Evolutionary conservation across 2,329 filamentous ascomycete genomes (phyloP), one percentile per base, ranked within the genome.

Genomic region (Eutypa lata): DNA sequence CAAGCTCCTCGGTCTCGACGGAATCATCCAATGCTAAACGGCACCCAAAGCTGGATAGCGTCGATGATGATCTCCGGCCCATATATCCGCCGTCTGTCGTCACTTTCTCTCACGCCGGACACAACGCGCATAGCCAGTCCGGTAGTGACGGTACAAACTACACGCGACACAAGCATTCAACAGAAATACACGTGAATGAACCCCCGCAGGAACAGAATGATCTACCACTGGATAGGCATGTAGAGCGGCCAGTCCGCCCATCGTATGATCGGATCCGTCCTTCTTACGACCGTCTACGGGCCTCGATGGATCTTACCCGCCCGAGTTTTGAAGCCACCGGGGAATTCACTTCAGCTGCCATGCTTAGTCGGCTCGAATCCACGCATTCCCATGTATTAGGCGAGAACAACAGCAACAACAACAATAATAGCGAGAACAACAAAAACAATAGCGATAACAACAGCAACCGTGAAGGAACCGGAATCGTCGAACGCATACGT

Each of bases 111-210:
- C 54, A 65, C 21, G 59, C 61, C 2, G 93, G 89, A 31, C 88
- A 94, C 68, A 93, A 85, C 58, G 77, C 91, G 59, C 87, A 87
- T 48, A 94, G 90, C 64, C 90, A 96, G 67, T 95, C 93, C 62
- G 91, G 91, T 55, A 97, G 92, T 73, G 92, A 96, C 71, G 93
- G 91, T 56, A 97, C 94, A 48, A 92, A 95, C 63, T 95, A 91
- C 70, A 95, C 91, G 21, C 76, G 80, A 48, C 82, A 84, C 61
- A 81, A 85, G 56, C 74, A 78, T 60, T 86, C 86, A 16, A 68
- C 84, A 58, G 86, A 89, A 54, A 68, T 74, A 48, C 67, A 69
- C 18, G 62, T 66, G 7, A 52, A 58, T 49, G 48, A 50, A 47
- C 56, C 63, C 46, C 55, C 58, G 51, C 63, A 61, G 28, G 64